Conservation (phyloP, 306 rosid species). For the Gastrolobium villosum region DNA sequence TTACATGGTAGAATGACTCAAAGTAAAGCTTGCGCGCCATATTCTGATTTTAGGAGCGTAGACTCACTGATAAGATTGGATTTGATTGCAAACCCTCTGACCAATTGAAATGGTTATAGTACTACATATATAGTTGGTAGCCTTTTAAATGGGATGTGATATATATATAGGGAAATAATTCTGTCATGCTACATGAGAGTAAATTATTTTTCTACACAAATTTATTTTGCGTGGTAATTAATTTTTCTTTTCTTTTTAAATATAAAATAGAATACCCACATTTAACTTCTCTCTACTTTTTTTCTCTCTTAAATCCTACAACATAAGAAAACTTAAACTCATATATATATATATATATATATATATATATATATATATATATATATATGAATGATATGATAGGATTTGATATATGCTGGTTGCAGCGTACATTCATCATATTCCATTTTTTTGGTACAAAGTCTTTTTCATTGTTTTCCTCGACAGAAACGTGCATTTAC, state of each 20-base stretch:
- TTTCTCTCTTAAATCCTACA: too few relatives aligned
- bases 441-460: neutral
- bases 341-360: too few relatives aligned
- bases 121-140: neutral
- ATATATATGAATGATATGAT: too few relatives aligned
- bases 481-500: neutral
- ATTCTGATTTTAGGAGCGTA: slow-evolving; percentile 24
- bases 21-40: neutral
- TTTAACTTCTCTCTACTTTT: too few relatives aligned
- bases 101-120: slow-evolving; percentile 12
- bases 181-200: too few relatives aligned
- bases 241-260: too few relatives aligned
- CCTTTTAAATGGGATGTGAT: slow-evolving; percentile 18
- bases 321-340: too few relatives aligned
- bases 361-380: too few relatives aligned
- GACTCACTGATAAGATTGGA: slow-evolving; percentile 28
- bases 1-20: slow-evolving; percentile 1
- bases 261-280: too few relatives aligned
- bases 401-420: neutral
- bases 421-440: slow-evolving; percentile 29
- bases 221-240: too few relatives aligned
- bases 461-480: slow-evolving; percentile 12
- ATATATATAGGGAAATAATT: too few relatives aligned
- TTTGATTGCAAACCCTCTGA: slow-evolving; percentile 30
- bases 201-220: too few relatives aligned